These are phyloP conservation scores for Yamadazyma diddensiae DNA, from an alignment of 1,139 yeast genomes.

Conservation along the genomic window DNA sequence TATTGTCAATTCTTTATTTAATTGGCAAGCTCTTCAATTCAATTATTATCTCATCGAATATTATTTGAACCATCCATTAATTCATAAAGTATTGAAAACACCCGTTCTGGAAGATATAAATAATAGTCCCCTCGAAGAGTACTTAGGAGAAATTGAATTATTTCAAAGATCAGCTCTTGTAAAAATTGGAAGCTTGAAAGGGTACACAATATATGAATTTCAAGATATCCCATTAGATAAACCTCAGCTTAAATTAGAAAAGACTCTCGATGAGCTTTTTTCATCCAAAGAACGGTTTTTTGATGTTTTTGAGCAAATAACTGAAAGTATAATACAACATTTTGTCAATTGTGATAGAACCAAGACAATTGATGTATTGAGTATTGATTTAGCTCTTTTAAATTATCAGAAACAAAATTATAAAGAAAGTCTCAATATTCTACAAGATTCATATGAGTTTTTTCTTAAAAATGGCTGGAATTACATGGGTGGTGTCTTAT, in stretches of 20 bases:
- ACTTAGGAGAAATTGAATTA: conserved; percentile 45
- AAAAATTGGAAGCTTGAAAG: conserved; percentile 32
- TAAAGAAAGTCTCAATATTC: conserved; percentile 56
- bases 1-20: conserved; percentile 28
- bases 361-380: conserved; percentile 67
- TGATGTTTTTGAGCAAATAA: conserved; percentile 31
- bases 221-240: conserved; percentile 16
- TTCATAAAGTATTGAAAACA: conserved; percentile 16
- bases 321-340: conserved; percentile 43
- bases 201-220: conserved; percentile 31
- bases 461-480: conserved; percentile 75
- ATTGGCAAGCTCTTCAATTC: conserved; percentile 24
- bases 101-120: conserved; percentile 12
- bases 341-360: conserved; percentile 49
- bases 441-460: conserved; percentile 66
- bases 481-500: conserved; percentile 59
- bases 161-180: conserved; percentile 42
- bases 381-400: conserved; percentile 78
- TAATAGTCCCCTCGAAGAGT: conserved; percentile 35
- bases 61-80: conserved; percentile 9
- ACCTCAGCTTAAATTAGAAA: conserved; percentile 1
- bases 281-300: conserved; percentile 18
- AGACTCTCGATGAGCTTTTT: conserved; percentile 13
- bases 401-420: conserved; percentile 60
- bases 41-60: conserved; percentile 28